These are phyloP conservation scores for Penicillium canariense DNA, from an alignment of 495 filamentous ascomycete genomes.

Conservation along the genomic window DNA sequence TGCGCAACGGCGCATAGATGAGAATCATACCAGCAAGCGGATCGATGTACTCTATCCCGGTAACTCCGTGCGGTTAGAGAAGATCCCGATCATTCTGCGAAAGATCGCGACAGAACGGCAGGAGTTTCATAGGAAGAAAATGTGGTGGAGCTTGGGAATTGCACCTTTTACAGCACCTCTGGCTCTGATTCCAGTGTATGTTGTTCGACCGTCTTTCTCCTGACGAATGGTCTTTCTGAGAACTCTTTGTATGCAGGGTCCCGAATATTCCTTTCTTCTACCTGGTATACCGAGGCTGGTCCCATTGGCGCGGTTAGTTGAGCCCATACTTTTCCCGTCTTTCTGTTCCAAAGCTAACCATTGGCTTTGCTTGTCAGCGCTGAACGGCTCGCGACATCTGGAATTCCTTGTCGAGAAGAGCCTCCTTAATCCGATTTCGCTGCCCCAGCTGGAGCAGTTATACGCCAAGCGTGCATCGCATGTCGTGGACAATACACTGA, in stretches of 20 bases:
- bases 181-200: constrained; percentile 81
- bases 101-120: constrained; percentile 74
- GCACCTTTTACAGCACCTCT: constrained; percentile 85
- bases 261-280: constrained; percentile 99
- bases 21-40: constrained; percentile 60
- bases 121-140: constrained; percentile 66
- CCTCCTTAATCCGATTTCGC: constrained; percentile 62
- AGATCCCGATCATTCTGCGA: constrained; percentile 58
- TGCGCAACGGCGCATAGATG: constrained; percentile 58
- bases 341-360: constrained; percentile 4
- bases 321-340: neutral
- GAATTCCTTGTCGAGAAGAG: constrained; percentile 73
- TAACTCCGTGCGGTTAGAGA: constrained; percentile 60
- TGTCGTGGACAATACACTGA: constrained; percentile 17
- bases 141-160: constrained; percentile 76
- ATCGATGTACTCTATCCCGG: constrained; percentile 78
- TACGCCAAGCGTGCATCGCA: constrained; percentile 55
- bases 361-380: constrained; percentile 47
- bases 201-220: neutral
- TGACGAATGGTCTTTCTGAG: constrained; percentile 11
- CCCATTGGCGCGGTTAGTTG: constrained; percentile 61
- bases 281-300: constrained; percentile 74
- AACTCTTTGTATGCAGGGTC: constrained; percentile 49
- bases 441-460: constrained; percentile 63
- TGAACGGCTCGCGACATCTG: constrained; percentile 81